These are phyloP conservation scores for Talaromyces stipitatus DNA, from an alignment of 495 filamentous ascomycete species.

Conservation along the genomic window DNA sequence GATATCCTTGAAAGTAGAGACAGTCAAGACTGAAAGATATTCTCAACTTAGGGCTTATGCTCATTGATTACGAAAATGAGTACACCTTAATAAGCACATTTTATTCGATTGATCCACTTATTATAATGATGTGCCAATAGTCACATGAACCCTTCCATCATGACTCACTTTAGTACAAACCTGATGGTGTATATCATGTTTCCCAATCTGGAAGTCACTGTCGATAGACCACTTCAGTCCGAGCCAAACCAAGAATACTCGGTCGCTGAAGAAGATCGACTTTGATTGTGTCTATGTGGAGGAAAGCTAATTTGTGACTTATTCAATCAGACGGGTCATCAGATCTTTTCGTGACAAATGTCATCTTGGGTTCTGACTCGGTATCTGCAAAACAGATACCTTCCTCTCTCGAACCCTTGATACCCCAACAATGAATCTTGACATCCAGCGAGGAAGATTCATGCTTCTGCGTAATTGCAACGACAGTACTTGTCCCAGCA, in stretches of 20 bases:
- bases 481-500: conserved; percentile 77
- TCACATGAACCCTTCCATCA: neutral
- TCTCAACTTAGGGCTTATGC: no score
- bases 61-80: neutral
- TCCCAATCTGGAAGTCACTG: neutral
- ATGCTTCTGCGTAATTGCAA: conserved; percentile 53
- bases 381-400: conserved; percentile 45
- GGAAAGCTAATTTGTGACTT: neutral
- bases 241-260: neutral
- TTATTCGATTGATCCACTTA: neutral
- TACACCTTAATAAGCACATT: neutral
- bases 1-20: no score
- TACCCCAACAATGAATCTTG: conserved; percentile 39
- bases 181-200: neutral
- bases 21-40: no score
- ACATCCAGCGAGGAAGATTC: conserved; percentile 20
- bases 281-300: neutral
- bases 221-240: neutral
- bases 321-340: neutral
- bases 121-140: neutral
- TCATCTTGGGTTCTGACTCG: conserved; percentile 30
- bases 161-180: neutral
- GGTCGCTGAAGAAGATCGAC: neutral
- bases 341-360: conserved; percentile 22
- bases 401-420: conserved; percentile 37